Conservation (phyloP, 176 grass and related monocot genomes). For the Musa schizocarpa region DNA sequence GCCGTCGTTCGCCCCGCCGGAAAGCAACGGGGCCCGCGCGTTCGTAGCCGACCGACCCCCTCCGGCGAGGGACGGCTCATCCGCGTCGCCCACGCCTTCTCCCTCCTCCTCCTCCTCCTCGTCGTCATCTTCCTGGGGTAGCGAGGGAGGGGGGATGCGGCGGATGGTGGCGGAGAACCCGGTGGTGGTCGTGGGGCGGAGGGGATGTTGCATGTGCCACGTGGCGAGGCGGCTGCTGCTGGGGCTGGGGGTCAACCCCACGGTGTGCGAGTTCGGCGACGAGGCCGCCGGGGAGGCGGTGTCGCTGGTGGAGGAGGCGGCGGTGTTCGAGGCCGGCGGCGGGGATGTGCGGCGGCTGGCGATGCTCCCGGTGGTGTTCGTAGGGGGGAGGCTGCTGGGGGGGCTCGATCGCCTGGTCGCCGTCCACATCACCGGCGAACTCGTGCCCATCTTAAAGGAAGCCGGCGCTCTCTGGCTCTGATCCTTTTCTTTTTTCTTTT, state of each 20-base stretch:
- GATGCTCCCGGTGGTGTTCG: constrained; percentile 63
- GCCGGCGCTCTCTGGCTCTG: constrained; percentile 89
- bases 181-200: constrained; percentile 54
- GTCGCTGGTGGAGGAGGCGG: constrained; percentile 32
- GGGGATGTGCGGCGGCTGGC: neutral
- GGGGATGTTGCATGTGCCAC: constrained; percentile 88
- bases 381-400: constrained; percentile 61
- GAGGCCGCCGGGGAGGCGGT: constrained; percentile 17
- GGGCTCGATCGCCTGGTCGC: constrained; percentile 82
- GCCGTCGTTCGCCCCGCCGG: neutral
- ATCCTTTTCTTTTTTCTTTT: neutral
- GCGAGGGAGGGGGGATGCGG: constrained; percentile 10
- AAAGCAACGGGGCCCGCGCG: neutral
- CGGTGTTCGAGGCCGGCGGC: neutral
- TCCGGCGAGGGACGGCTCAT: neutral
- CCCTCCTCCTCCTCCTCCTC: neutral
- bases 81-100: neutral
- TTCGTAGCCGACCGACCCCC: neutral
- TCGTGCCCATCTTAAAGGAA: constrained; percentile 84
- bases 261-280: constrained; percentile 61
- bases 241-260: constrained; percentile 77
- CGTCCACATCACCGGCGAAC: constrained; percentile 88
- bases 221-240: constrained; percentile 75
- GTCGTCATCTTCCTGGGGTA: neutral
- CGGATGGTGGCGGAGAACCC: constrained; percentile 61